Percentiles rank a stretch among this genome's conserved stretches.
Conservation (phyloP, 192 early-diverging fungal genomes). For the Entomortierella chlamydospora region DNA sequence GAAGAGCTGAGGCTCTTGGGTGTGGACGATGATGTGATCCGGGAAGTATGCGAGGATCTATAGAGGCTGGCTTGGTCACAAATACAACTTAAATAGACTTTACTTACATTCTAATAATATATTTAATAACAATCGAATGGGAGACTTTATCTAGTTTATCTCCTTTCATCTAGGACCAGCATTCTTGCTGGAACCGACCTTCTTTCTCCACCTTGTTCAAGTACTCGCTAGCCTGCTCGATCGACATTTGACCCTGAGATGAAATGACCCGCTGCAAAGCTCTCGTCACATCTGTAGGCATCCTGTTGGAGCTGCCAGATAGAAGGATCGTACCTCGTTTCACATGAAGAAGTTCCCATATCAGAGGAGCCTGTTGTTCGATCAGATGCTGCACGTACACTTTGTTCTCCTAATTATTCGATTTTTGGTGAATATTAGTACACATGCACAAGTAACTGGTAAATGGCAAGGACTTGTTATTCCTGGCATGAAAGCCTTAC, state of each 20-base stretch:
- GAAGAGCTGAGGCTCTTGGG: constrained; percentile 42
- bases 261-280: constrained; percentile 71
- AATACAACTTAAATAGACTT: too few relatives aligned
- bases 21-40: constrained; percentile 36
- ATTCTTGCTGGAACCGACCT: constrained; percentile 86
- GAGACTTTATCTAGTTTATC: not conserved
- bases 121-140: too few relatives aligned
- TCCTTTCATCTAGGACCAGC: constrained; percentile 71
- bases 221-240: constrained; percentile 69
- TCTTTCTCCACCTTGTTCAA: constrained; percentile 72
- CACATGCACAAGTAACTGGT: too few relatives aligned
- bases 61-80: not conserved
- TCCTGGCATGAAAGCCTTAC: constrained; percentile 16
- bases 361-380: constrained; percentile 59
- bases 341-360: constrained; percentile 75
- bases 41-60: constrained; percentile 20
- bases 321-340: constrained; percentile 73
- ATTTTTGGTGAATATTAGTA: too few relatives aligned
- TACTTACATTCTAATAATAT: too few relatives aligned
- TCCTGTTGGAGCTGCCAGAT: constrained; percentile 81
- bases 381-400: constrained; percentile 87
- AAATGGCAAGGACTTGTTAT: too few relatives aligned
- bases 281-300: constrained; percentile 77
- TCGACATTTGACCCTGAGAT: constrained; percentile 60
- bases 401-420: constrained; percentile 67